Conservation (phyloP, 129 eudicot genomes). For the Lactuca sativa region DNA sequence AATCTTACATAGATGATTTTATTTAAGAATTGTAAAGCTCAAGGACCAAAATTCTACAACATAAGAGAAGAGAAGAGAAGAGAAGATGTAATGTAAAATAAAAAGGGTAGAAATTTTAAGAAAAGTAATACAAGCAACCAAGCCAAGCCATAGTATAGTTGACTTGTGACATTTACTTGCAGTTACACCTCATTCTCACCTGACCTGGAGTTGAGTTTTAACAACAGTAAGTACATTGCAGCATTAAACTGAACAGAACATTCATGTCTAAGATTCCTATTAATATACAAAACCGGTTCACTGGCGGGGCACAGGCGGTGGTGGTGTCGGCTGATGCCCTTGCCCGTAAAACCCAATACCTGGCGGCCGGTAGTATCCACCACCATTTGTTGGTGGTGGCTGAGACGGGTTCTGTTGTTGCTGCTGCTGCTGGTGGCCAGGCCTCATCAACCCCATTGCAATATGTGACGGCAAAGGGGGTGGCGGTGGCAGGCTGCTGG, state of each 20-base stretch:
- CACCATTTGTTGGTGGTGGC: constrained; percentile 32
- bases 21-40: no score
- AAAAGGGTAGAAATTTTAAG: neutral
- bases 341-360: constrained; percentile 83
- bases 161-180: constrained; percentile 13
- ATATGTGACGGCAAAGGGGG: constrained; percentile 59
- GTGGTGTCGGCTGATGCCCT: constrained; percentile 66
- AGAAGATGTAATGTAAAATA: no score
- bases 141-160: neutral
- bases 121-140: constrained; percentile 18
- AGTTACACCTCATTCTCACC: constrained; percentile 13
- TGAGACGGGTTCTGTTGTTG: constrained; percentile 42
- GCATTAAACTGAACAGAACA: neutral
- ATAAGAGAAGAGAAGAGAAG: no score
- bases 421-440: constrained; percentile 37
- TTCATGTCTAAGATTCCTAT: constrained; percentile 37
- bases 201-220: neutral
- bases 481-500: constrained; percentile 56
- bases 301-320: constrained; percentile 68
- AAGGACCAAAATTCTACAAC: neutral
- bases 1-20: no score
- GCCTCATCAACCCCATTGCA: constrained; percentile 62
- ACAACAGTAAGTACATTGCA: constrained; percentile 13
- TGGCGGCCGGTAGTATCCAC: constrained; percentile 75
- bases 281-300: constrained; percentile 55